These are phyloP conservation scores for Scolecobasidium constrictum DNA, from an alignment of 2,329 filamentous ascomycete species.

Conservation along the genomic window DNA sequence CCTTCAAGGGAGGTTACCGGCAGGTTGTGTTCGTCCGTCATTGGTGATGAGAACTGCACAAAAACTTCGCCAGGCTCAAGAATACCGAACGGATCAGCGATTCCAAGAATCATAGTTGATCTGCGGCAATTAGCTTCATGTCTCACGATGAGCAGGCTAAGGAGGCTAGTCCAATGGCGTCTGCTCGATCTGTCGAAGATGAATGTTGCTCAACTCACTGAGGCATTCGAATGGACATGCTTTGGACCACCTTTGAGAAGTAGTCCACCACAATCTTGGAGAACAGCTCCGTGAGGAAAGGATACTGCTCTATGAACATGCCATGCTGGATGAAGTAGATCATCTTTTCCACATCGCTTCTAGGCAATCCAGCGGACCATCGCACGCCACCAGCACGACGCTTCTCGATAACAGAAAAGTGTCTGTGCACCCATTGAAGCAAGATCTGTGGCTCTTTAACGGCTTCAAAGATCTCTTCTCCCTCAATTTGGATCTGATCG, in stretches of 20 bases:
- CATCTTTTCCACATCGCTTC: constrained; percentile 39
- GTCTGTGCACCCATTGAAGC: constrained; percentile 42
- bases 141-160: no score
- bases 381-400: constrained; percentile 15
- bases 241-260: neutral
- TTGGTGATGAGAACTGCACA: constrained; percentile 53
- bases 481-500: constrained; percentile 39
- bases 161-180: no score
- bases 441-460: constrained; percentile 41
- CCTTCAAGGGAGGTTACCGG: constrained; percentile 22
- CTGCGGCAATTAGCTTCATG: constrained; percentile 45
- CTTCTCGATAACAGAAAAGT: constrained; percentile 14
- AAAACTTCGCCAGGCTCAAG: constrained; percentile 57
- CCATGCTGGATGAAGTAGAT: constrained; percentile 30
- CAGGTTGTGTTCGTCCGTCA: constrained; percentile 22
- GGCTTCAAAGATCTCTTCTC: constrained; percentile 40
- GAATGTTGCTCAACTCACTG: neutral
- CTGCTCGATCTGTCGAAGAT: no score
- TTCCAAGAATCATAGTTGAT: constrained; percentile 54
- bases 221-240: neutral
- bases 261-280: neutral
- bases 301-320: neutral
- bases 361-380: constrained; percentile 42
- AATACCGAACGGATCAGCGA: constrained; percentile 53
- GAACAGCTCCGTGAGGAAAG: neutral